Evolutionary conservation across 176 grass and related monocot genomes (phyloP).

Genomic region (Coix lacrymajobi): DNA sequence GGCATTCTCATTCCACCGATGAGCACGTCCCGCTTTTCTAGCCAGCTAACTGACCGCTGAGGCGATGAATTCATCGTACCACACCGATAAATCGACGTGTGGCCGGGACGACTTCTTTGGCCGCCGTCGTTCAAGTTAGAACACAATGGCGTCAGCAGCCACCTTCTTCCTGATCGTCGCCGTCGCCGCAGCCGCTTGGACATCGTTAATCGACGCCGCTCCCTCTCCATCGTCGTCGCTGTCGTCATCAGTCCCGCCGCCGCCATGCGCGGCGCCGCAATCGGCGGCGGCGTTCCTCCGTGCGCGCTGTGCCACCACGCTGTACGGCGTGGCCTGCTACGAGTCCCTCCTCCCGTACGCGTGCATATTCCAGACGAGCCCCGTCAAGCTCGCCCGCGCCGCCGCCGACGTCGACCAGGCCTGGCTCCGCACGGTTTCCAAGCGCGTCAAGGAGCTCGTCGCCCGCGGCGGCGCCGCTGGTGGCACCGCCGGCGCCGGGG

Average conservation of each 20-base stretch:
- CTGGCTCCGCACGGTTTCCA: conserved; percentile 23
- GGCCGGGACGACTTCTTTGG: neutral
- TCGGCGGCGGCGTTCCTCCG: conserved; percentile 25
- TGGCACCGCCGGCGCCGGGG: neutral
- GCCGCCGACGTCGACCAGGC: conserved; percentile 30
- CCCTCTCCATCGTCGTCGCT: neutral
- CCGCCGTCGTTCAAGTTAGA: neutral
- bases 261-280: neutral
- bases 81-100: neutral
- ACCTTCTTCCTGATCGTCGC: neutral
- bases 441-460: neutral
- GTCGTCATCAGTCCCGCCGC: neutral
- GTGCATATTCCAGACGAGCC: conserved; percentile 27
- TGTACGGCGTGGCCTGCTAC: conserved; percentile 36
- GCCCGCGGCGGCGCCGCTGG: neutral
- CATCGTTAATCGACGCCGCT: neutral
- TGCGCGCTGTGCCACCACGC: conserved; percentile 22
- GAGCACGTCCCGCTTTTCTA: neutral
- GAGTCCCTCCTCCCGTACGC: conserved; percentile 37
- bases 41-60: neutral
- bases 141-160: neutral
- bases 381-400: conserved; percentile 38
- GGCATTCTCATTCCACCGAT: neutral
- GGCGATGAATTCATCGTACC: too few relatives aligned
- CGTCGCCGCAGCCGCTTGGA: neutral